These are phyloP conservation scores for Aspergillus jensenii DNA, from an alignment of 2,329 filamentous ascomycete species.

Conservation along the genomic window DNA sequence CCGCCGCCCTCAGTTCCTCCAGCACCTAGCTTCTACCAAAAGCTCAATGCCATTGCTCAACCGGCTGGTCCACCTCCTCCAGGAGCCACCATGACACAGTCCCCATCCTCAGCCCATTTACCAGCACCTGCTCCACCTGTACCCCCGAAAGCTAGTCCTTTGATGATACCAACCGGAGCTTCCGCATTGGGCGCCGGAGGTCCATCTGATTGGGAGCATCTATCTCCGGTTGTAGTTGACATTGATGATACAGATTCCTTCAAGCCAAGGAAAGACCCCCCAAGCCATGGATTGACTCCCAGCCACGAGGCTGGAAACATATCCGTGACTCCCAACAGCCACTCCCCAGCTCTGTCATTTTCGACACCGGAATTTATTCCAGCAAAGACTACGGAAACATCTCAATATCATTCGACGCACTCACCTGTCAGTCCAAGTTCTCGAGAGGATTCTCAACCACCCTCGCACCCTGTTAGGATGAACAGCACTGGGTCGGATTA, in stretches of 20 bases:
- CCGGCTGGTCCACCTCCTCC: not conserved
- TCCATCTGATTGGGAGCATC: conserved; percentile 51
- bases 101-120: not conserved
- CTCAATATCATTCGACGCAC: conserved; percentile 4
- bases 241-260: conserved; percentile 37
- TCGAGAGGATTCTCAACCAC: conserved; percentile 13
- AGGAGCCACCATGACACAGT: conserved; percentile 2
- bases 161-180: conserved; percentile 22
- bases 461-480: conserved; percentile 22
- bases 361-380: not conserved
- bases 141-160: conserved; percentile 24
- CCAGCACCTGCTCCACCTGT: conserved; percentile 21
- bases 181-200: conserved; percentile 43
- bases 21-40: conserved; percentile 1
- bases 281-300: conserved; percentile 13
- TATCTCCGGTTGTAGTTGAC: conserved; percentile 34
- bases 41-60: not conserved
- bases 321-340: not conserved
- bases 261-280: conserved; percentile 16
- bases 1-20: not conserved
- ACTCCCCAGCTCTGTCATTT: conserved; percentile 9
- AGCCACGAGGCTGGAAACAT: conserved; percentile 13
- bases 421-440: conserved; percentile 27
- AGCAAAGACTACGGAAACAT: not conserved
- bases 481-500: conserved; percentile 31